A percentile compares a stretch with the other conserved stretches of the same genome.
These are phyloP conservation scores for Ramularia endophylla DNA, from an alignment of 2,329 filamentous ascomycete genomes.

Conservation along the genomic window DNA sequence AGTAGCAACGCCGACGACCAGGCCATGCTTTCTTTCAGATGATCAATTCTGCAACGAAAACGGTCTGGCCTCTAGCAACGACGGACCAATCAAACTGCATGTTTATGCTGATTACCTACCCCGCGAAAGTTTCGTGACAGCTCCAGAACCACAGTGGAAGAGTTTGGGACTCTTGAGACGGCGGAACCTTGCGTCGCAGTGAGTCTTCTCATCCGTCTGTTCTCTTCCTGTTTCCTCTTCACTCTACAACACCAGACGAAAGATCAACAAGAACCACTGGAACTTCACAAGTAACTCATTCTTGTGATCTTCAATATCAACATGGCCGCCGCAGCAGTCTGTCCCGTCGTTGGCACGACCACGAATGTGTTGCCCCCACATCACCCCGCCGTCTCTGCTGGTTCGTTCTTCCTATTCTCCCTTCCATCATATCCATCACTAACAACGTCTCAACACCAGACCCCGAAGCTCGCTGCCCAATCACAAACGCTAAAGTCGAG, in stretches of 20 bases:
- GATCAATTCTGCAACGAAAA: conserved; percentile 1
- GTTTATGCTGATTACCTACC: background rate
- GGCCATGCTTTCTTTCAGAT: too few species aligned
- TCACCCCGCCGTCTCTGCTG: conserved; percentile 31
- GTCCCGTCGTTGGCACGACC: conserved; percentile 36
- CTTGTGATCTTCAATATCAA: conserved; percentile 1
- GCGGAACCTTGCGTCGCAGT: too few species aligned
- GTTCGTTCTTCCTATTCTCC: too few species aligned
- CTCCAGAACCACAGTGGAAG: too few species aligned
- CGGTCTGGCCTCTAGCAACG: background rate
- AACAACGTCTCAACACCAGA: conserved; percentile 34
- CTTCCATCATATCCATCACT: too few species aligned
- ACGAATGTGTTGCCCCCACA: conserved; percentile 40
- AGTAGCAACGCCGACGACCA: too few species aligned
- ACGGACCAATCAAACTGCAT: conserved; percentile 4
- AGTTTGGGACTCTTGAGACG: conserved; percentile 4
- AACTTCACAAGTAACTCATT: background rate
- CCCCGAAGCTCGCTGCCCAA: conserved; percentile 40
- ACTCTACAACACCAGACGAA: background rate
- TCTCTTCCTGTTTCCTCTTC: conserved; percentile 1
- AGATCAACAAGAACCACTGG: too few species aligned
- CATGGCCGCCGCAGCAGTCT: conserved; percentile 16
- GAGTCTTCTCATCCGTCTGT: conserved; percentile 1
- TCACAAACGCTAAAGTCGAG: conserved; percentile 41
- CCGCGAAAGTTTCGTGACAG: background rate